Conservation (phyloP, 305 asterid species). For the Fraxinus paxiana region DNA sequence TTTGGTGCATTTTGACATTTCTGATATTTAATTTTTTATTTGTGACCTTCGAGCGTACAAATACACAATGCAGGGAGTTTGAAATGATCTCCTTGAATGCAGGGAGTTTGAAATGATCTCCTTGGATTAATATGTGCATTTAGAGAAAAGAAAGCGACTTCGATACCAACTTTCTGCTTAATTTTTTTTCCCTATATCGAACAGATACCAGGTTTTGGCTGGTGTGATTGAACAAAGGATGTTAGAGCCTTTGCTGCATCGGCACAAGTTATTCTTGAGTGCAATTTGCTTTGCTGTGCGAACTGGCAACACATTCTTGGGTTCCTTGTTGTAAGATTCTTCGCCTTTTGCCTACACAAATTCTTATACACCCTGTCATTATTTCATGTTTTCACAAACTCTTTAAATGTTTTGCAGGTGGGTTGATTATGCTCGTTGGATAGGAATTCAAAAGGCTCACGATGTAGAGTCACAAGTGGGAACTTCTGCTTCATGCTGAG, state of each 20-base stretch:
- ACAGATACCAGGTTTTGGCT: slow-evolving; percentile 46
- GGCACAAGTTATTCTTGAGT: slow-evolving; percentile 31
- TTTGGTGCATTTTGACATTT: background rate
- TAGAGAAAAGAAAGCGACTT: background rate
- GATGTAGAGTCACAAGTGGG: slow-evolving; percentile 1
- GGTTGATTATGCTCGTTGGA: slow-evolving; percentile 50
- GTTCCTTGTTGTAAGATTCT: slow-evolving; percentile 36
- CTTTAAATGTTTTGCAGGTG: slow-evolving; percentile 31
- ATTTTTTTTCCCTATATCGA: background rate
- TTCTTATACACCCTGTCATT: background rate
- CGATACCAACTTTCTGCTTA: background rate
- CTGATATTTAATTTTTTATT: background rate
- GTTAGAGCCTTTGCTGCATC: slow-evolving; percentile 43
- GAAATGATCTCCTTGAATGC: background rate
- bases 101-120: background rate
- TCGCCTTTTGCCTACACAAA: background rate
- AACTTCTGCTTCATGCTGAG: background rate
- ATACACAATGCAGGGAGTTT: background rate
- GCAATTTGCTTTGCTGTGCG: slow-evolving; percentile 40
- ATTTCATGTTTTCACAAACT: background rate
- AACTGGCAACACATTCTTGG: slow-evolving; percentile 50
- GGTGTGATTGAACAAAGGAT: slow-evolving; percentile 43
- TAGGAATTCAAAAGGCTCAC: slow-evolving; percentile 35
- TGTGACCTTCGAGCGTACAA: background rate
- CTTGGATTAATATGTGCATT: background rate